phyloP scores from a whole-genome alignment of 352 stramenopile genomes.

The Phytophthora pini region DNA sequence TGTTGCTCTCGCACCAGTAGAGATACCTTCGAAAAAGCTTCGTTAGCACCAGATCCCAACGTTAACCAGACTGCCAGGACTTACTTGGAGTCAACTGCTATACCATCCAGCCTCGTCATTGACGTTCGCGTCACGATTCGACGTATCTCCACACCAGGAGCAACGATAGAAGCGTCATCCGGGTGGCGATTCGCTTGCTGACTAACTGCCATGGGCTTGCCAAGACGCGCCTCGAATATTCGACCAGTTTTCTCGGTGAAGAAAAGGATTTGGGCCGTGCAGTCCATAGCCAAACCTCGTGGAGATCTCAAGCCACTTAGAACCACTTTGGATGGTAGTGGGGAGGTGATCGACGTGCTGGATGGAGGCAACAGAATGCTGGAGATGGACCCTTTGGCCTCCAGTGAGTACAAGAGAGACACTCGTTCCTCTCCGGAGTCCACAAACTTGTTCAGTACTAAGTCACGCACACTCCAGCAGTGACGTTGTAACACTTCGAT shows the following conservation, averaged over 20 bases:
- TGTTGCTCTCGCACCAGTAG: constrained; percentile 80
- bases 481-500: constrained; percentile 52
- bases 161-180: constrained; percentile 23
- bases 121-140: constrained; percentile 53
- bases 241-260: constrained; percentile 80
- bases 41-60: no score
- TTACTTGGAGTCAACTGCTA: constrained; percentile 56
- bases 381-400: constrained; percentile 63
- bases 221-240: constrained; percentile 42
- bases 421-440: not conserved
- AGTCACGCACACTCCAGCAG: constrained; percentile 61
- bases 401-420: constrained; percentile 63
- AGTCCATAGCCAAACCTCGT: constrained; percentile 56
- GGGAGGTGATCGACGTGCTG: not conserved
- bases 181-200: constrained; percentile 12
- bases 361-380: constrained; percentile 17
- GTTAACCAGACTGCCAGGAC: no score
- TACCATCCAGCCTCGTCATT: constrained; percentile 60
- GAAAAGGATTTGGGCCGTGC: constrained; percentile 45
- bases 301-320: constrained; percentile 54
- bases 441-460: constrained; percentile 29
- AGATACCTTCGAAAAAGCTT: constrained; percentile 42
- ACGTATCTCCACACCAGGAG: constrained; percentile 8
- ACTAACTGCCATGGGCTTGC: constrained; percentile 6
- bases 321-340: constrained; percentile 28